A percentile compares a stretch with the other conserved stretches of the same genome.
These are phyloP conservation scores for Aspergillus costaricaensis DNA, from an alignment of 2,329 filamentous ascomycete species.

Conservation along the genomic window DNA sequence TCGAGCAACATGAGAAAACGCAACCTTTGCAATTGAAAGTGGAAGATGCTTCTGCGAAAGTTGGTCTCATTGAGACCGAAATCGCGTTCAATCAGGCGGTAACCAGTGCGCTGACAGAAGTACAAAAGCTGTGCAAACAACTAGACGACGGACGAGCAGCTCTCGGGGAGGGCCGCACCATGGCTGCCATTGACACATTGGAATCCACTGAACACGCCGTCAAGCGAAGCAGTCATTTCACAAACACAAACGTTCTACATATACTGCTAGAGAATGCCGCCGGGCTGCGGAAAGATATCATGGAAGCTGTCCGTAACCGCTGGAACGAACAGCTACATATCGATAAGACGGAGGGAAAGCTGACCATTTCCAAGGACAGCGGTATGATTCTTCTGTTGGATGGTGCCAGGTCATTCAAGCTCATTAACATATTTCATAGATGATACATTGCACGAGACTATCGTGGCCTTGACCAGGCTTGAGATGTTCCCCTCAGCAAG, in stretches of 20 bases:
- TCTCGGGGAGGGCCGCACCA: constrained; percentile 48
- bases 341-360: constrained; percentile 56
- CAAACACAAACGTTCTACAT: constrained; percentile 43
- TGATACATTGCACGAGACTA: constrained; percentile 31
- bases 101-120: constrained; percentile 51
- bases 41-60: constrained; percentile 60
- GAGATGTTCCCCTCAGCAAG: constrained; percentile 33
- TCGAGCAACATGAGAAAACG: constrained; percentile 72
- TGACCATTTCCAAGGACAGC: constrained; percentile 59
- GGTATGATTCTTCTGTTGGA: constrained; percentile 45
- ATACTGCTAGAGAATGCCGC: constrained; percentile 67
- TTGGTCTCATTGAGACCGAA: constrained; percentile 58
- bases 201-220: constrained; percentile 44
- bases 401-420: too few relatives aligned
- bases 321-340: constrained; percentile 71
- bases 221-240: constrained; percentile 30
- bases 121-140: constrained; percentile 52
- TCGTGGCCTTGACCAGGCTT: constrained; percentile 34
- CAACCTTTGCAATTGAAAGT: constrained; percentile 65
- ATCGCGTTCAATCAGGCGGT: constrained; percentile 61
- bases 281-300: constrained; percentile 66
- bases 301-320: constrained; percentile 65
- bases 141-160: constrained; percentile 51
- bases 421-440: constrained; percentile 16
- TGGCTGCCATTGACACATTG: constrained; percentile 51